Evolutionary conservation across 768 basidiomycete species (phyloP), one percentile per base, ranked within the genome.

Genomic region (Xerocomellus chrysenteron): DNA sequence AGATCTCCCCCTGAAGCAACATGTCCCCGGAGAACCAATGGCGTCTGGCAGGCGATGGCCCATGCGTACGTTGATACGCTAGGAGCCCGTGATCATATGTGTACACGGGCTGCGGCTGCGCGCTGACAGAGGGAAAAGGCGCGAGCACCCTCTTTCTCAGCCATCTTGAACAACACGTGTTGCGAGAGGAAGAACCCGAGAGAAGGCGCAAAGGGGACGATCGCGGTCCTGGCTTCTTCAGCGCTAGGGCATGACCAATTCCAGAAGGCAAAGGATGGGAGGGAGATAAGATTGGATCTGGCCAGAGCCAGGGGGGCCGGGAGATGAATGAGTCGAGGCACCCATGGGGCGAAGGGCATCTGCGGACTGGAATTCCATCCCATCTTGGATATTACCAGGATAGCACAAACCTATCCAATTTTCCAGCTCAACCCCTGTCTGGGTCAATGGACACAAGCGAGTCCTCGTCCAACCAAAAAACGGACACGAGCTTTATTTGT

Each of bases 221-320:
- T 68, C 56, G 12, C 30, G 17, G 41, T 14, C 16, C 28, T 51
- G 44, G 17, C 61, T 48, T 54, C 52, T 45, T 47, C 55, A 33
- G 50, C 46, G 36, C 42, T 16, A 53, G 54, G 54, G 46, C 12
- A 68, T 54, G 53, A 37, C 65, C 44, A 55, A 65, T 65, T 67
- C 47, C 3, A 56, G 16, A 65, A 55, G 41, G 55, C 43, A 47
- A 60, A 40, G 36, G 42, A 41, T 46, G 54, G 35, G 33, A 30
- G n/a, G 24, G 21, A 47, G 68, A 69, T 62, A 60, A 67, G 68
- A 60, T 62, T 40, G 56, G 60, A 68, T 68, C 67, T 67, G 44
- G 32, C 17, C 47, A 30, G 11, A 33, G 44, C 39, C 32, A 36
- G 50, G 57, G 50, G 49, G 49, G 30, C 50, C 41, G 39, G 11